Evolutionary conservation across 1,284 basidiomycete species (phyloP).

Genomic region (Athelia sp.): DNA sequence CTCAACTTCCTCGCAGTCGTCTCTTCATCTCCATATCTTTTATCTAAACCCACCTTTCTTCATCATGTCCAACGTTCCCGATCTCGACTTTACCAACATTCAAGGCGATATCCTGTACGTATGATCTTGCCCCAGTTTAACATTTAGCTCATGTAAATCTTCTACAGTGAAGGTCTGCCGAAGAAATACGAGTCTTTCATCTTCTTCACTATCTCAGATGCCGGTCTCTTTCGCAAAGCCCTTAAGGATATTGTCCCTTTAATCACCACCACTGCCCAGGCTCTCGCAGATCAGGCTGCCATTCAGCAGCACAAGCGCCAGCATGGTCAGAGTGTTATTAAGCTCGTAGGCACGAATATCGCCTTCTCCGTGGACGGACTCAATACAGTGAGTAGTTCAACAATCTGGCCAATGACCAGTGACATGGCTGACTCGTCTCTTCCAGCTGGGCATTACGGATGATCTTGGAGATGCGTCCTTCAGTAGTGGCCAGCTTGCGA

Average conservation of each 20-base stretch:
- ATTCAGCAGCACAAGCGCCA: neutral
- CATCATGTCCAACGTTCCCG: neutral
- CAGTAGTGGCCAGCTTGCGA: neutral
- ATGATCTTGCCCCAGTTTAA: too few relatives aligned
- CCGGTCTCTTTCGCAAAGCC: neutral
- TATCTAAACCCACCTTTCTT: neutral
- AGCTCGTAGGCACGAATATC: constrained; percentile 1
- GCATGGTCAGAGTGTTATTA: neutral
- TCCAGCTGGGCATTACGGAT: neutral
- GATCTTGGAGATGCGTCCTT: neutral
- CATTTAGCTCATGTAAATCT: too few relatives aligned
- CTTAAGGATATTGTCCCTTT: neutral
- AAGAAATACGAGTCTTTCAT: neutral
- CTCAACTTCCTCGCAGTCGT: too few relatives aligned
- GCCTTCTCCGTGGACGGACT: neutral
- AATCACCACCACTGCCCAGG: neutral
- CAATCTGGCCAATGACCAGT: neutral
- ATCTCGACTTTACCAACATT: neutral
- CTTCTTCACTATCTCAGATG: neutral
- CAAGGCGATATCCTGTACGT: neutral
- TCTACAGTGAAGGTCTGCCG: neutral
- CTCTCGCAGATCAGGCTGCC: neutral
- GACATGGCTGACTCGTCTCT: too few relatives aligned
- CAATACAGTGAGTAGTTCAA: neutral
- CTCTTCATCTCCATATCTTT: too few relatives aligned